These are phyloP conservation scores for Pharus latifolius DNA, from an alignment of 176 grass and related monocot genomes.

Conservation along the genomic window DNA sequence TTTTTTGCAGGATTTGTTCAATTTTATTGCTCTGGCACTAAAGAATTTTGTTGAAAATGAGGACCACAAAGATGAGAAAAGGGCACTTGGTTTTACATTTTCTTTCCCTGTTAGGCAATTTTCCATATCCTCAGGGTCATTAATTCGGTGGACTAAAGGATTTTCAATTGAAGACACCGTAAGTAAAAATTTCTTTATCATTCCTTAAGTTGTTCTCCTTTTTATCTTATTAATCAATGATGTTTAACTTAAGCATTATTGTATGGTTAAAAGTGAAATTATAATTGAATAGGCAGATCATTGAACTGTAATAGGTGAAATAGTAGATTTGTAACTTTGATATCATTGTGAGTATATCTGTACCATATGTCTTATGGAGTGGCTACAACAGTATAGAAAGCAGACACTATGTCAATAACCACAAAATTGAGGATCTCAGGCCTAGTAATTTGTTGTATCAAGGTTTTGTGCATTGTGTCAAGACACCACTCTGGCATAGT, in stretches of 20 bases:
- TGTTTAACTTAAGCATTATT: too few relatives aligned
- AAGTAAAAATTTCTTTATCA: constrained; percentile 22
- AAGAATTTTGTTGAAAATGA: constrained; percentile 69
- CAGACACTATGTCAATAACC: background rate
- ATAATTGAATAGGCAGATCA: too few relatives aligned
- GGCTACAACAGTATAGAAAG: background rate
- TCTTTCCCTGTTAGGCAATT: constrained; percentile 75
- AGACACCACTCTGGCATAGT: background rate
- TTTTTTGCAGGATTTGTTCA: constrained; percentile 65
- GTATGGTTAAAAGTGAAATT: too few relatives aligned
- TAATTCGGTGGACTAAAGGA: constrained; percentile 86
- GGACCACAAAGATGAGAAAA: constrained; percentile 25
- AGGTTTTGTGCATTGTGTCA: background rate
- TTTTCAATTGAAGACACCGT: constrained; percentile 78
- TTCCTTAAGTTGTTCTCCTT: background rate
- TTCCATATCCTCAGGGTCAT: constrained; percentile 71
- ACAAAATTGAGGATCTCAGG: background rate
- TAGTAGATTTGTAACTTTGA: background rate
- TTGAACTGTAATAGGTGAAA: background rate
- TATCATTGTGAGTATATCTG: background rate
- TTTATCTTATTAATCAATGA: background rate
- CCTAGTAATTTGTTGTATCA: background rate
- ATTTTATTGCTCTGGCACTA: constrained; percentile 51
- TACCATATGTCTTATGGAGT: background rate
- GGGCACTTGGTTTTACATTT: constrained; percentile 84